Percentiles rank a stretch among this genome's conserved stretches.
Evolutionary conservation across 768 basidiomycete genomes (phyloP).

Genomic region (Termitomyces sp.): DNA sequence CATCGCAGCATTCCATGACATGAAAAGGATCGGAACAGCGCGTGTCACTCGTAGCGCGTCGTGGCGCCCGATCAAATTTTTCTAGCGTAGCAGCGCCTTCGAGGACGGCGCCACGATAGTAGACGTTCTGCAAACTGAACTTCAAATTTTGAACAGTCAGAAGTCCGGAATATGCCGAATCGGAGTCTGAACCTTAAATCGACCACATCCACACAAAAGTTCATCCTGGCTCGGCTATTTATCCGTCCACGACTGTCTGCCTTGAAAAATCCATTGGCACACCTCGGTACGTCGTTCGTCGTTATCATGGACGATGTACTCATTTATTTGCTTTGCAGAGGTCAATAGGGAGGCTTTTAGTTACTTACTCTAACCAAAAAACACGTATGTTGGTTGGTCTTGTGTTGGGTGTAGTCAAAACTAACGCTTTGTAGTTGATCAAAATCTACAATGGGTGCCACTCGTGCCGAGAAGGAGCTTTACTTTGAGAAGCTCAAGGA

Average conservation of each 20-base stretch:
- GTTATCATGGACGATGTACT: neutral
- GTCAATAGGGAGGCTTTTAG: slow-evolving; percentile 90
- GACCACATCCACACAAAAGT: slow-evolving; percentile 36
- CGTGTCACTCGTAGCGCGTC: slow-evolving; percentile 19
- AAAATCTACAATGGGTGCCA: slow-evolving; percentile 78
- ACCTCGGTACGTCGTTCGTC: slow-evolving; percentile 46
- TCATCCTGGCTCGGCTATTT: slow-evolving; percentile 12
- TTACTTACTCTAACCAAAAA: slow-evolving; percentile 24
- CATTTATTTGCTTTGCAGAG: slow-evolving; percentile 32
- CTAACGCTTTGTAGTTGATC: slow-evolving; percentile 17
- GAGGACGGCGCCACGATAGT: neutral
- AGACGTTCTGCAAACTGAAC: neutral
- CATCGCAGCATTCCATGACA: slow-evolving; percentile 87
- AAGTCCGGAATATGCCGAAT: slow-evolving; percentile 22
- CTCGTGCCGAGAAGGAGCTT: slow-evolving; percentile 83
- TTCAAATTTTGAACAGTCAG: neutral
- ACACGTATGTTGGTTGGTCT: slow-evolving; percentile 14
- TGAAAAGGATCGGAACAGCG: slow-evolving; percentile 23
- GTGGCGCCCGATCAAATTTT: slow-evolving; percentile 12
- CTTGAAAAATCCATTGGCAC: slow-evolving; percentile 98
- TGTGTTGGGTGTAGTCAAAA: neutral
- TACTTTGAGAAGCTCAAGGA: slow-evolving; percentile 96
- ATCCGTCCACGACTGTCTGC: slow-evolving; percentile 46
- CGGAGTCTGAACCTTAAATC: slow-evolving; percentile 33
- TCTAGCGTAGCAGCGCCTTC: neutral